phyloP scores from a whole-genome alignment of 805 yeast genomes.

The Candida nemodendra region DNA sequence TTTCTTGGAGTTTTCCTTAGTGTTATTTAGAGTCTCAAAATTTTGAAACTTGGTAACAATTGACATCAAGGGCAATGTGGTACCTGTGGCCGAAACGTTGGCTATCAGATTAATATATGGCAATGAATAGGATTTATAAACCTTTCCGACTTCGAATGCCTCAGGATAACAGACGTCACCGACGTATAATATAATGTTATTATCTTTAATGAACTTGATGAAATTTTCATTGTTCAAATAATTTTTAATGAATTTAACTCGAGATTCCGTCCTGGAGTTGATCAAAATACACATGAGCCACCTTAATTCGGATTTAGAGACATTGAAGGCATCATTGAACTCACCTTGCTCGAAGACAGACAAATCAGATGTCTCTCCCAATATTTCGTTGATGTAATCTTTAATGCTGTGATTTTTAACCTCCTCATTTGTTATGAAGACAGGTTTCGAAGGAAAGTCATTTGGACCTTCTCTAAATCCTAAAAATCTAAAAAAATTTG shows the following conservation, averaged over 20 bases:
- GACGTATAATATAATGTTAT: constrained; percentile 57
- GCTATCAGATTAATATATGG: constrained; percentile 57
- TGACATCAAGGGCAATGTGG: constrained; percentile 49
- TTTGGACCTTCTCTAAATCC: constrained; percentile 31
- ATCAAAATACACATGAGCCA: constrained; percentile 56
- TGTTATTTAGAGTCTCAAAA: constrained; percentile 17
- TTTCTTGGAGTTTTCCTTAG: constrained; percentile 22
- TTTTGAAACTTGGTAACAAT: constrained; percentile 44
- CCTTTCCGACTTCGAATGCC: constrained; percentile 61
- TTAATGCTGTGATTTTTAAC: constrained; percentile 17
- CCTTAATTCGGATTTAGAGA: constrained; percentile 40
- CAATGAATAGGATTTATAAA: constrained; percentile 48
- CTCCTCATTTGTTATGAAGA: constrained; percentile 17
- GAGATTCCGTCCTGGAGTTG: constrained; percentile 42
- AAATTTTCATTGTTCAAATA: constrained; percentile 47
- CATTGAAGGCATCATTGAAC: constrained; percentile 43
- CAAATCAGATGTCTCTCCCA: constrained; percentile 29
- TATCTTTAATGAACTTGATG: constrained; percentile 35
- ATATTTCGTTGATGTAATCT: constrained; percentile 14
- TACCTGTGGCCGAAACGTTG: constrained; percentile 53
- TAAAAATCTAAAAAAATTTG: constrained; percentile 29
- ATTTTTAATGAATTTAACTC: constrained; percentile 42
- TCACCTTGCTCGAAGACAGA: constrained; percentile 31
- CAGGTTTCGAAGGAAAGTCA: constrained; percentile 33
- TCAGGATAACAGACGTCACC: constrained; percentile 65